Conservation (phyloP, 139 green algal species). For the Micromonas commoda region DNA sequence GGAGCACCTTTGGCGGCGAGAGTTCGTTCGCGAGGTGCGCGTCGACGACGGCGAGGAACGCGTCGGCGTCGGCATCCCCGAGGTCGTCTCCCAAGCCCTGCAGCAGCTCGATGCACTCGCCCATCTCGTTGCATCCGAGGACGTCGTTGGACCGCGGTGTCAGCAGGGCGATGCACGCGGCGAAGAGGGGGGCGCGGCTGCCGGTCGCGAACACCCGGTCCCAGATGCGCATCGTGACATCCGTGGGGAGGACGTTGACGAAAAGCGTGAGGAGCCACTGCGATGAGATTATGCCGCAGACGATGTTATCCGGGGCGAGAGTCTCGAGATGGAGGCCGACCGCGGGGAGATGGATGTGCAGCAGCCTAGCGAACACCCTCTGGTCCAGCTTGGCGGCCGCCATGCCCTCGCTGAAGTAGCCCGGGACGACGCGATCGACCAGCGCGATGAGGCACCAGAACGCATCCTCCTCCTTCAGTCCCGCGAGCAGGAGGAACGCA, state of each 20-base stretch:
- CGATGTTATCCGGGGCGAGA: constrained; percentile 19
- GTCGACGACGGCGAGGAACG: not conserved
- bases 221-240: constrained; percentile 4
- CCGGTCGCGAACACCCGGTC: not conserved
- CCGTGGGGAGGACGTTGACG: constrained; percentile 23
- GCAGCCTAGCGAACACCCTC: not conserved
- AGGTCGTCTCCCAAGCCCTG: not conserved
- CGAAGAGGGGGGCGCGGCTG: constrained; percentile 8
- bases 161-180: constrained; percentile 10
- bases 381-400: constrained; percentile 14
- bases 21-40: not conserved
- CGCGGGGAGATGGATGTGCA: constrained; percentile 5
- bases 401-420: constrained; percentile 26
- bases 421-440: constrained; percentile 13
- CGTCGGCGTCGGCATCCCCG: not conserved
- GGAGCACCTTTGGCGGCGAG: not conserved
- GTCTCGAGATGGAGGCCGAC: constrained; percentile 19
- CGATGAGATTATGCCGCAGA: constrained; percentile 2
- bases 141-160: not conserved
- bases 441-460: constrained; percentile 35
- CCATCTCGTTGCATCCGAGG: constrained; percentile 15
- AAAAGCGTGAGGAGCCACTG: constrained; percentile 25
- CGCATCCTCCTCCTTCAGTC: constrained; percentile 42
- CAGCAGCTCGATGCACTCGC: constrained; percentile 20
- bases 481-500: constrained; percentile 46